Base-by-base conservation (phyloP, 345 rosid species). In the Syzygium jambos region DNA sequence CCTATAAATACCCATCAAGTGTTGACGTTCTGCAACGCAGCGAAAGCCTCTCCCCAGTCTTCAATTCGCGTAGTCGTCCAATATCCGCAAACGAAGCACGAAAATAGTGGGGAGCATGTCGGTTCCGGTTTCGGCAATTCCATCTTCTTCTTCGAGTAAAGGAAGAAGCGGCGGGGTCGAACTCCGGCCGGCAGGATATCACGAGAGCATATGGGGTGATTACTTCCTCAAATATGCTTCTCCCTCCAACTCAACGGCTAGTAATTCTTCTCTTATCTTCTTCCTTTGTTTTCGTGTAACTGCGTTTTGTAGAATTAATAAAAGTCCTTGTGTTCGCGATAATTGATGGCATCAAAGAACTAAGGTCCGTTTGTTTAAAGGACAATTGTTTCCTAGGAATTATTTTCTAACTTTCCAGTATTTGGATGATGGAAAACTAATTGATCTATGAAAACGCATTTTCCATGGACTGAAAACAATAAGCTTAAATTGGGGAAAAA, bases 141-240 rank as follows among this genome's bases (percentile, higher is more conserved):
- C 52, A 46, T 23, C 85, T 52, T 46, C 85, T n/a, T n/a, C 51
- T 34, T 25, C 52, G 6, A 84, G 22, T 16, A 49, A 51, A 84
- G 51, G 51, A 52, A n/a, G 34, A 61, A 61, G 73, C 4, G 73
- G 11, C n/a, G 55, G 8, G n/a, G 34, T 15, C 54, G 54, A 46
- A 46, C 63, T 51, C 16, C 56, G 23, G 46, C 56, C 61, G 19
- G 89, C 85, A 5, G 17, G 53, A 56, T 91, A 0, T 83, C 88
- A 84, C 46, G 89, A 89, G 4, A 87, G 22, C n/a, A 6, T 90
- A 21, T 89, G 93, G 92, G 91, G 89, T 10, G 86, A 90, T 27
- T 51, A 85, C 25, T 89, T 91, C 84, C 89, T 88, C 34, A 51
- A 41, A 4, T 51, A 22, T 30, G 15, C 61, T 30, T 63, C 86